Conservation (phyloP, 805 yeast genomes). For the Starmerella ratchasimensis region DNA sequence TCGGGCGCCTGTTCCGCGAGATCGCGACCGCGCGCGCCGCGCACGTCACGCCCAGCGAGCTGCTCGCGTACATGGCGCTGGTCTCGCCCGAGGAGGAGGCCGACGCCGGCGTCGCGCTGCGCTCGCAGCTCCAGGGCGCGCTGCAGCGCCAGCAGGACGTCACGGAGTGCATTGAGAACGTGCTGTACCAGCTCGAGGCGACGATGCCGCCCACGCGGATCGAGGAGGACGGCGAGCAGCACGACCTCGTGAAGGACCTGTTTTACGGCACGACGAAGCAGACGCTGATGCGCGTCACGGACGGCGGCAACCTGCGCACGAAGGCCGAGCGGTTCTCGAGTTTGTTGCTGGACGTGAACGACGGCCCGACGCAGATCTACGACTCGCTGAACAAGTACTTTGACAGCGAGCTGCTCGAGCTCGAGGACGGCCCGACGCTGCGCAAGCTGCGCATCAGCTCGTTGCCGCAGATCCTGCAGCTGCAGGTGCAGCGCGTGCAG, state of each 20-base stretch:
- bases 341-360: slow-evolving; percentile 71
- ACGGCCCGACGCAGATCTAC: slow-evolving; percentile 76
- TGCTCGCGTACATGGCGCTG: slow-evolving; percentile 78
- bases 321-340: slow-evolving; percentile 67
- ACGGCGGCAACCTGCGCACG: slow-evolving; percentile 32
- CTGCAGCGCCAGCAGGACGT: slow-evolving; percentile 76
- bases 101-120: slow-evolving; percentile 13
- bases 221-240: slow-evolving; percentile 52
- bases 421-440: slow-evolving; percentile 58
- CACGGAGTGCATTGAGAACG: slow-evolving; percentile 92
- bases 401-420: slow-evolving; percentile 49
- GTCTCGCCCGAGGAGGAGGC: slow-evolving; percentile 26
- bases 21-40: slow-evolving; percentile 50
- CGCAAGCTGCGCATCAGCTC: slow-evolving; percentile 57
- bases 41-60: slow-evolving; percentile 68
- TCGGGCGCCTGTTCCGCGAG: slow-evolving; percentile 53
- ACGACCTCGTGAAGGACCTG: slow-evolving; percentile 62
- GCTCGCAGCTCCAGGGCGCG: slow-evolving; percentile 13
- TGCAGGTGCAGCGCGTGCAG: slow-evolving; percentile 88
- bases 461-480: slow-evolving; percentile 71
- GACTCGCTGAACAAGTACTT: slow-evolving; percentile 82
- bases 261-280: slow-evolving; percentile 83
- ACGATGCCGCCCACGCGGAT: slow-evolving; percentile 34
- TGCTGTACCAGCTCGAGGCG: slow-evolving; percentile 77
- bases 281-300: slow-evolving; percentile 33